Evolutionary conservation across 176 grass and related monocot species (phyloP), one percentile per base, ranked within the genome.

Genomic region (Bromus sterilis): DNA sequence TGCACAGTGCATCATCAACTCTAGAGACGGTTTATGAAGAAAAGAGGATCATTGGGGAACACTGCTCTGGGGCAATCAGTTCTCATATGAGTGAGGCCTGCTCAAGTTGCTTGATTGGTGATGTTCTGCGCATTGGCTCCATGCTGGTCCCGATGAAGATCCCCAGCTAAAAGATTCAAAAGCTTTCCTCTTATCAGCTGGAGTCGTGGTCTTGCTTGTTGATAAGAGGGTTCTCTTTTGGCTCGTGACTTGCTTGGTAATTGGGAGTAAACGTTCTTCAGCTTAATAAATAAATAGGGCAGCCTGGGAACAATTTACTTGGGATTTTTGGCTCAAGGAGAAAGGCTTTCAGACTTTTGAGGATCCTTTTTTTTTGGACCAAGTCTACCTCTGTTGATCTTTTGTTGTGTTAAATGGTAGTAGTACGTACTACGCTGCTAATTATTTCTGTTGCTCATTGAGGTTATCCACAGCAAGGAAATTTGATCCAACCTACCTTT

Each of bases 61-160:
- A 74, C 23, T 78, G 83, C 49, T 81, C 89, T 28, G 29, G 77
- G 49, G 68, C 28, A 62, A 20, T 28, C 12, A 56, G 30, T 67
- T 74, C 56, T 66, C 40, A 11, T 4, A 62, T 75, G 74, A 80
- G 44, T 37, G 57, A 78, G 49, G 34, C 77, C 79, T 80, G 68
- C 85, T 57, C 76, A 84, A 82, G 79, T 61, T 51, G 70, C 44
- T 62, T 32, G 55, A 34, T 63, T 20, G 79, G 74, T 70, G 48
- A 84, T 81, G 40, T 87, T 76, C 33, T 94, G 9, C 76, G 79
- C 24, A 78, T 94, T 23, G 92, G 92, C 41, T 94, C 92, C 8
- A 79, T 91, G 80, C 83, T 86, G 76, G 21, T 94, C 77, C 83
- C 80, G 21, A 40, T 94, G 77, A 75, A 68, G 9, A 53, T 31